Conservation (phyloP, 1,284 basidiomycete genomes). For the Fomes fomentarius region DNA sequence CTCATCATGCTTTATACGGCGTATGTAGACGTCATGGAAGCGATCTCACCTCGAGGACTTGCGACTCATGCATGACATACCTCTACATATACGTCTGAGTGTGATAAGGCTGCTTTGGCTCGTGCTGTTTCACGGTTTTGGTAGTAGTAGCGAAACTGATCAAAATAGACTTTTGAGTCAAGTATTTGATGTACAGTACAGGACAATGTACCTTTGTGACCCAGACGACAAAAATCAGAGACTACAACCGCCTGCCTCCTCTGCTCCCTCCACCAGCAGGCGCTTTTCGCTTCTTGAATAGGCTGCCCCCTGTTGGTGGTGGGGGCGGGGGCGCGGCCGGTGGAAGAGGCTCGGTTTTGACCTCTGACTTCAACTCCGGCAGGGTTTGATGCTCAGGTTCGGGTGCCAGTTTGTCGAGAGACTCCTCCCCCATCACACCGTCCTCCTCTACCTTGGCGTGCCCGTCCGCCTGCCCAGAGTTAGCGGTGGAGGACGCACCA, state of each 20-base stretch:
- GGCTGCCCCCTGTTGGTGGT: constrained; percentile 30
- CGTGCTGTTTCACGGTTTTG: too few relatives aligned
- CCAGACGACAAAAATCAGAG: not conserved
- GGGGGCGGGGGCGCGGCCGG: constrained; percentile 17
- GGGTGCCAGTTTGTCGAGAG: not conserved
- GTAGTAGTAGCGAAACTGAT: not conserved
- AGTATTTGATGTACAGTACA: not conserved
- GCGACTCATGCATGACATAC: too few relatives aligned
- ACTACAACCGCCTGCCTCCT: constrained; percentile 30
- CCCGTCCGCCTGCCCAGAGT: constrained; percentile 3
- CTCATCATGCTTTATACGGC: not conserved
- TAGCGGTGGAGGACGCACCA: constrained; percentile 21
- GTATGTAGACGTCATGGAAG: too few relatives aligned
- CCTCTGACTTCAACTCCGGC: constrained; percentile 23
- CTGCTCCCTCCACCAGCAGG: constrained; percentile 35
- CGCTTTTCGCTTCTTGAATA: constrained; percentile 50
- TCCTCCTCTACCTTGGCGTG: constrained; percentile 12
- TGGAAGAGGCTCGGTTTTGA: not conserved
- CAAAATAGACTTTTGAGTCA: too few relatives aligned
- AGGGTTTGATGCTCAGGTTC: not conserved
- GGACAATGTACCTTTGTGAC: not conserved
- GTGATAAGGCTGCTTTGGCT: too few relatives aligned
- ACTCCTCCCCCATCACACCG: not conserved
- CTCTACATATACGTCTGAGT: too few relatives aligned
- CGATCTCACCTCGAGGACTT: too few relatives aligned